These are phyloP conservation scores for Globisporangium acanthophoron DNA, from an alignment of 352 stramenopile species.

Conservation along the genomic window DNA sequence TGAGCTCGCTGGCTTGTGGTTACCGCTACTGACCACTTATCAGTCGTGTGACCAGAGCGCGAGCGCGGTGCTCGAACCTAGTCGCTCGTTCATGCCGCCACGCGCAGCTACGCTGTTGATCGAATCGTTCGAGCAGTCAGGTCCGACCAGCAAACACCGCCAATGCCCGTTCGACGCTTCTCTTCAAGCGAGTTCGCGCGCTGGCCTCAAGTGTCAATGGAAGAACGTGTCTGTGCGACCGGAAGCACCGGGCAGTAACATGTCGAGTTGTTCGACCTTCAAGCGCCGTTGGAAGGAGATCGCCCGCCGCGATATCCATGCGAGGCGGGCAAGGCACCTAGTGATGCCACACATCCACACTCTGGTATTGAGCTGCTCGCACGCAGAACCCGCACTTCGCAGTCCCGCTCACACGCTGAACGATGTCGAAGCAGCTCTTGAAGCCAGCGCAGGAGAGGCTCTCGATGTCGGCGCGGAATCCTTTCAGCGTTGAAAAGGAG, in stretches of 20 bases:
- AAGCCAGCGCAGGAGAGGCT: neutral
- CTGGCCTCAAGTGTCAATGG: neutral
- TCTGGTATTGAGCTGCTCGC: neutral
- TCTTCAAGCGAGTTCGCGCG: neutral
- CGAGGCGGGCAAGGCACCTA: neutral
- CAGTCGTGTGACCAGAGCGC: neutral
- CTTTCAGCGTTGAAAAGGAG: slow-evolving; percentile 8
- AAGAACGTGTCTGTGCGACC: neutral
- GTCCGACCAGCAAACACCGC: neutral
- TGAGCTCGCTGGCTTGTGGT: neutral
- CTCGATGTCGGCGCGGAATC: neutral
- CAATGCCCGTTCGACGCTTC: neutral
- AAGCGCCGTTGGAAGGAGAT: no score
- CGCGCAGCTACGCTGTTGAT: neutral
- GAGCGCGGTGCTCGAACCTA: no score
- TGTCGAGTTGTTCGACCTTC: no score
- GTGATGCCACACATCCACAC: no score
- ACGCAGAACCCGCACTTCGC: neutral
- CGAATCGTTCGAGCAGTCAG: neutral
- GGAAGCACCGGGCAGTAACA: neutral
- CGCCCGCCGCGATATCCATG: neutral
- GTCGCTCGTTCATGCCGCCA: no score
- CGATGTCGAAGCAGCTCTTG: neutral
- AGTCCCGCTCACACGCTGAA: neutral
- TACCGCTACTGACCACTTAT: neutral